Conservation (phyloP, 208 protist genomes). For the Trypanosoma avium region DNA sequence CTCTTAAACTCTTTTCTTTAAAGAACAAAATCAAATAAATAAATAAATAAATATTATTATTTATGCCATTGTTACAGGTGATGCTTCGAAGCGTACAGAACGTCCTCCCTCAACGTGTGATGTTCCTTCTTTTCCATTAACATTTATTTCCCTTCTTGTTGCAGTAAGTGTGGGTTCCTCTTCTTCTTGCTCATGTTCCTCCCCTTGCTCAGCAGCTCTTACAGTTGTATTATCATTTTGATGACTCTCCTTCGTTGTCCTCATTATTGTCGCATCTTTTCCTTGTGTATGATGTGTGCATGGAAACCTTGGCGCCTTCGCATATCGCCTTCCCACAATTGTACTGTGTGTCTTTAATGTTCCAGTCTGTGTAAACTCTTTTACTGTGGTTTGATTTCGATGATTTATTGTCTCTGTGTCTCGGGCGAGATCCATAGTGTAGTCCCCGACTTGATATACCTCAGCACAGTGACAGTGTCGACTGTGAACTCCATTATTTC, state of each 20-base stretch:
- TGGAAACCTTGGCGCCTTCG: conserved; percentile 54
- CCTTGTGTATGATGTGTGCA: conserved; percentile 22
- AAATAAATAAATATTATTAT: background rate
- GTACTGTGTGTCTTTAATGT: conserved; percentile 60
- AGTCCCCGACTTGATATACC: conserved; percentile 86
- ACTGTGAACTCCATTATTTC: conserved; percentile 47
- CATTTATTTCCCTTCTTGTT: too few species aligned
- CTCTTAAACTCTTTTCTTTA: too few species aligned
- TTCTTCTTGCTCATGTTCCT: background rate
- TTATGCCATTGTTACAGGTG: background rate
- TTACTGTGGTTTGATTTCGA: conserved; percentile 54
- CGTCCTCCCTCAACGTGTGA: too few species aligned
- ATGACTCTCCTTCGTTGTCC: background rate
- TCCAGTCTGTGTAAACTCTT: conserved; percentile 58
- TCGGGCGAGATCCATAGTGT: conserved; percentile 75
- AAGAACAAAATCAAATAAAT: too few species aligned
- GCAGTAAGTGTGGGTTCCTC: background rate
- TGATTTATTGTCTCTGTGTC: conserved; percentile 59
- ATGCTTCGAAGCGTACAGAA: background rate
- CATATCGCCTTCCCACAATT: conserved; percentile 69
- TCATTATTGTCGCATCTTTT: background rate
- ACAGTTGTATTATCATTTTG: background rate
- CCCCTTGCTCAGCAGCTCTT: background rate
- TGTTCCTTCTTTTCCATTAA: too few species aligned
- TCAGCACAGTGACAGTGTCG: conserved; percentile 86